These are phyloP conservation scores for Phytophthora vignae DNA, from an alignment of 352 stramenopile species.

Conservation along the genomic window DNA sequence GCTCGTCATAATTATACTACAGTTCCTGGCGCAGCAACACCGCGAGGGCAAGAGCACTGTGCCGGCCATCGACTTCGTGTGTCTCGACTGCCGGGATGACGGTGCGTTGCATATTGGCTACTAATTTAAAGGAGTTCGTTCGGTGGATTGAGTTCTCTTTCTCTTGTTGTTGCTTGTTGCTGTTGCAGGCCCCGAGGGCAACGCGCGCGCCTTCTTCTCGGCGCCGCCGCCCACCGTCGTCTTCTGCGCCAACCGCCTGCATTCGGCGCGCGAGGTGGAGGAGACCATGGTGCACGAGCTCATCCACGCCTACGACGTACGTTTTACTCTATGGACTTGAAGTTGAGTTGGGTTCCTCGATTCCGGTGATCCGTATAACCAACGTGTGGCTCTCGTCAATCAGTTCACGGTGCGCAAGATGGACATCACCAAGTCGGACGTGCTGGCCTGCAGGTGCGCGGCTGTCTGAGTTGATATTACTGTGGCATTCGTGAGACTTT, in stretches of 20 bases:
- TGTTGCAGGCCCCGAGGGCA: conserved; percentile 68
- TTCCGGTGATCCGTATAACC: not conserved
- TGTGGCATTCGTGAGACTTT: too few relatives aligned
- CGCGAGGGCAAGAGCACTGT: conserved; percentile 30
- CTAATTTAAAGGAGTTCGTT: not conserved
- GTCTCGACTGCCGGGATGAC: conserved; percentile 77
- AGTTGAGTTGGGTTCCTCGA: not conserved
- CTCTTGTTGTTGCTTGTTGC: conserved; percentile 7
- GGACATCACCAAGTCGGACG: conserved; percentile 84
- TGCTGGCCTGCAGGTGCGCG: conserved; percentile 78
- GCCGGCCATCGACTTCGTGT: conserved; percentile 73
- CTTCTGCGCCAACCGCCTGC: conserved; percentile 83
- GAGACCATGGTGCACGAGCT: conserved; percentile 89
- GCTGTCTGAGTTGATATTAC: too few relatives aligned
- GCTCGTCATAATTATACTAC: not conserved
- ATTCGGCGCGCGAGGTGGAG: conserved; percentile 76
- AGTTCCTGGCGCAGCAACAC: conserved; percentile 64
- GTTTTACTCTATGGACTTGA: conserved; percentile 18
- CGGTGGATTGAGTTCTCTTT: not conserved
- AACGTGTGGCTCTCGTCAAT: not conserved
- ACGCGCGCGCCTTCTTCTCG: conserved; percentile 85
- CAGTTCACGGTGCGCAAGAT: conserved; percentile 88
- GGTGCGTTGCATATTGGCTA: conserved; percentile 32
- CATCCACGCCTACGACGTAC: conserved; percentile 87
- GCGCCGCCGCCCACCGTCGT: conserved; percentile 82